Percentiles rank a stretch among this genome's conserved stretches.
Conservation (phyloP, 192 early-diverging fungal genomes). For the Coemansia sp. region DNA sequence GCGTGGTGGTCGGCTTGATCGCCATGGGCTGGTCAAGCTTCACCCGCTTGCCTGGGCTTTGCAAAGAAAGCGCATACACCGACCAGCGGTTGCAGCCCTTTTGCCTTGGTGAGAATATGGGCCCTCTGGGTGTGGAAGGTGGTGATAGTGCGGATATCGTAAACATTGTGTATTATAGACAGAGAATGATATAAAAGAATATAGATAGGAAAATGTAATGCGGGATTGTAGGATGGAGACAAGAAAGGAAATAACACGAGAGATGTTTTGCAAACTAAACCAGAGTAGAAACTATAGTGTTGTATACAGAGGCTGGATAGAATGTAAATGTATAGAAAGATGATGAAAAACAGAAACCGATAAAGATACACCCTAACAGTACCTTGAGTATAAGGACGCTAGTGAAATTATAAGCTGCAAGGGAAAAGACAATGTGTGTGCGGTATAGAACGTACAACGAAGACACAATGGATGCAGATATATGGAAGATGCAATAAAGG, state of each 20-base stretch:
- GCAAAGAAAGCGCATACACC: constrained; percentile 23
- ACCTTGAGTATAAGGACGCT: not conserved
- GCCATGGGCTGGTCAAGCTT: constrained; percentile 14
- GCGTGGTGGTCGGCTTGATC: not conserved
- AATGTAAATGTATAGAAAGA: not conserved
- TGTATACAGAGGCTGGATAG: not conserved
- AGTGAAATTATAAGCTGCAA: constrained; percentile 1
- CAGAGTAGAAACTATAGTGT: not conserved
- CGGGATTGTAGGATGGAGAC: not conserved
- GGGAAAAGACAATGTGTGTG: not conserved
- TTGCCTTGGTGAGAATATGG: constrained; percentile 38
- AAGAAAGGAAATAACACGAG: not conserved
- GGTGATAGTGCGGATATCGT: constrained; percentile 35
- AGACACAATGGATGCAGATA: not conserved
- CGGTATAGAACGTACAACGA: not conserved
- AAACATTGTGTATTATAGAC: constrained; percentile 14
- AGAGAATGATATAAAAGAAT: not conserved
- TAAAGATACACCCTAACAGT: not conserved
- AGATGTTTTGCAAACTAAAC: not conserved
- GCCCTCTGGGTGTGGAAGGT: constrained; percentile 31
- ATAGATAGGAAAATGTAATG: not conserved
- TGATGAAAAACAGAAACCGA: not conserved
- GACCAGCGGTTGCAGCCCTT: constrained; percentile 14
- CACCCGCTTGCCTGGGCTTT: constrained; percentile 25
- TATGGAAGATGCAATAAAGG: constrained; percentile 5